Percentiles rank a stretch among this genome's conserved stretches.
Evolutionary conservation across 306 rosid genomes (phyloP).

Genomic region (Alnus rubra): DNA sequence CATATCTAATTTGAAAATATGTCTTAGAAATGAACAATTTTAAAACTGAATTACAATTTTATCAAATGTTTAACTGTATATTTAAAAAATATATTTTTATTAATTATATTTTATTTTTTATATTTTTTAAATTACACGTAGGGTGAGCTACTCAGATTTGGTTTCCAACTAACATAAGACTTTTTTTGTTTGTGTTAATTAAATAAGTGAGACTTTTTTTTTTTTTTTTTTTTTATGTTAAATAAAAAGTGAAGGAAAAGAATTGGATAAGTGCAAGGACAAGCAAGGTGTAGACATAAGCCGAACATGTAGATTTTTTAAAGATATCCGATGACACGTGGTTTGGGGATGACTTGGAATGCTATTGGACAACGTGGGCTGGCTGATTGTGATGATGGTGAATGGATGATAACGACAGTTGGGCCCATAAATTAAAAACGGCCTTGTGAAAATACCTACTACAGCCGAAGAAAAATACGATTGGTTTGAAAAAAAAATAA

Average conservation of each 20-base stretch:
- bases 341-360: conserved; percentile 8
- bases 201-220: not conserved
- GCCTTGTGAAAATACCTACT: conserved; percentile 31
- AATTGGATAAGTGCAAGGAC: not conserved
- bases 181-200: not conserved
- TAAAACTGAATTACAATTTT: no score
- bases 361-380: conserved; percentile 18
- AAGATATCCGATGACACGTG: conserved; percentile 7
- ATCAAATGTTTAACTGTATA: no score
- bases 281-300: not conserved
- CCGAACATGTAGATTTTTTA: not conserved
- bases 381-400: conserved; percentile 23
- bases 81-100: no score
- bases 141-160: not conserved
- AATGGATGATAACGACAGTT: conserved; percentile 21
- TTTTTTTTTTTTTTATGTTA: no score
- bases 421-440: conserved; percentile 24
- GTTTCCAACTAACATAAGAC: not conserved
- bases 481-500: not conserved
- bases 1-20: no score
- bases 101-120: no score
- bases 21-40: no score
- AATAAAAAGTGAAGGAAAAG: no score
- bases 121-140: no score
- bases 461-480: not conserved